Base-by-base conservation (phyloP, 2,329 filamentous ascomycete genomes). In the Ascochyta pisi region DNA sequence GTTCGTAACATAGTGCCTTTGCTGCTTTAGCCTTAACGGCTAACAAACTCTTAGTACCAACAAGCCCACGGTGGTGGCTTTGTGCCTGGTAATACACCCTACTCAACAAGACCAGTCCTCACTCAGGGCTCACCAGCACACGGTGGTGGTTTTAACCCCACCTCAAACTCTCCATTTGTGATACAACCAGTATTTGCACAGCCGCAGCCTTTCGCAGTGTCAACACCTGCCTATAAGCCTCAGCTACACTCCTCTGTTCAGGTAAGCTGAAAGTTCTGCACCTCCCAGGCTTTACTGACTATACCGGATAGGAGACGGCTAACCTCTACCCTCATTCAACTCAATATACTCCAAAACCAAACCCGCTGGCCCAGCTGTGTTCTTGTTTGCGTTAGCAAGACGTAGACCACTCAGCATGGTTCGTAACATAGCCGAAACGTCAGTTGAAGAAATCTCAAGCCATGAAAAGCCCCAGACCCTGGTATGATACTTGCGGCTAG, bases 291-390 rank as follows among this genome's bases (percentile, higher is more conserved):
- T 7, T 31, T 24, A 8, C 24, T 63, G 10, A 64, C 24, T 2
- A 4, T 0, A n/a, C 27, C 22, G 6, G 23, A 7, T n/a, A 66
- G 64, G 45, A 55, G 31, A 50, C 59, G 24, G 48, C 37, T 2
- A 22, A 38, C 39, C 22, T 29, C 9, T 60, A 58, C 22, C 60
- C 39, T 16, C 65, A 60, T 15, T 40, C 35, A 27, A 54, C 15
- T 10, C 65, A 62, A 10, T 50, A 54, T 16, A 47, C 27, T 13
- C 34, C 49, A 1, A 59, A 39, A 4, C 60, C 65, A 22, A 63
- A 65, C 2, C 49, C 67, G 22, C 47, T 69, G 15, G 47, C 57
- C 12, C 65, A 66, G 33, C 50, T 69, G 34, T 66, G 64, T 16
- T 34, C 26, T 23, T 60, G 57, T 35, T 31, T 69, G 50, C 37